Conservation (phyloP, 176 grass and related monocot species). For the Pharus latifolius region DNA sequence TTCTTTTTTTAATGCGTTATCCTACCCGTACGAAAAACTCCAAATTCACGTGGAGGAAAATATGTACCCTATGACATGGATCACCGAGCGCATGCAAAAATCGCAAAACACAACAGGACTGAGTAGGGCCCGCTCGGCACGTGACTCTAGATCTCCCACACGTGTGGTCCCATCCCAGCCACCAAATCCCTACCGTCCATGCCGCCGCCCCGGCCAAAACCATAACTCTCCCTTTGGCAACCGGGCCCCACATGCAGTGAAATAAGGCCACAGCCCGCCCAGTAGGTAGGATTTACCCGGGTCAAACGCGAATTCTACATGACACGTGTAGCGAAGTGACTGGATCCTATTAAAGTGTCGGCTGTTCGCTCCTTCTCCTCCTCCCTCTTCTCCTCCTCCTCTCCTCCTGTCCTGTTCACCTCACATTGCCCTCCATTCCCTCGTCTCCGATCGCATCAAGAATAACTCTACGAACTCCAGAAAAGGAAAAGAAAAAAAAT, state of each 20-base stretch:
- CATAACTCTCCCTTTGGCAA: background rate
- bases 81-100: too few species aligned
- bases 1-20: too few species aligned
- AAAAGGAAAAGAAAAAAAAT: background rate
- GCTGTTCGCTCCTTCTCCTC: background rate
- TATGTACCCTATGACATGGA: too few species aligned
- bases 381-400: too few species aligned
- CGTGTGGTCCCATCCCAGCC: background rate
- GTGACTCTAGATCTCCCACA: background rate
- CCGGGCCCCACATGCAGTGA: too few species aligned
- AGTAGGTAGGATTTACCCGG: background rate
- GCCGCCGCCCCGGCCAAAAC: background rate
- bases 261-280: background rate
- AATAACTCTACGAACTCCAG: background rate
- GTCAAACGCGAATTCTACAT: background rate
- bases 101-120: too few species aligned
- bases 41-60: too few species aligned
- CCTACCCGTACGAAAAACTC: too few species aligned
- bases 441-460: constrained; percentile 12
- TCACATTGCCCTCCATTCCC: background rate
- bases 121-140: background rate
- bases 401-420: background rate
- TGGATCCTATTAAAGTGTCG: constrained; percentile 8
- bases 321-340: background rate
- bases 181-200: background rate